Evolutionary conservation across 306 rosid genomes (phyloP), one percentile per base, ranked within the genome.

Genomic region (Vachellia pachyceras): DNA sequence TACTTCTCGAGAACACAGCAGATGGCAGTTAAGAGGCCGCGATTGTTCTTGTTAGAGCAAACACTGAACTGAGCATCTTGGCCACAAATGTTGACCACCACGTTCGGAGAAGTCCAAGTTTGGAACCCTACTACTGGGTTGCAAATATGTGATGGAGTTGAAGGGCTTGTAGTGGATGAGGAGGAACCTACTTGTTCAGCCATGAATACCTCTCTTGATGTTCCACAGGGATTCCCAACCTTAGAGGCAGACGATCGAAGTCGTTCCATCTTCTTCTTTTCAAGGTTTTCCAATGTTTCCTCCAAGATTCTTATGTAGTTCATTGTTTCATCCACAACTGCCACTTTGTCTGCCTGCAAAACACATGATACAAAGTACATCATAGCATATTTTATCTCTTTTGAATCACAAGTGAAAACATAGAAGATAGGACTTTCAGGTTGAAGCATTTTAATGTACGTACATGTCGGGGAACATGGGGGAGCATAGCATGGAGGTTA

Each of bases 1-100:
- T 91, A 52, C 74, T 89, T 89, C 13, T 91, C 85, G 40, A 91
- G n/a, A 45, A 87, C 70, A 60, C 45, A 82, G 84, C 88, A 89
- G 45, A 89, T 85, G 39, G 81, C 11, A 40, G 83, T 1, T 37
- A 87, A 70, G 29, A 89, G 69, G 3, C 91, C 85, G 0, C 8
- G 55, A 15, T 42, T 42, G 52, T 80, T 90, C 87, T 85, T 89
- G 17, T 64, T 45, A 4, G 85, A 49, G 74, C 90, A 87, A 3
- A 89, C 73, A 42, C 75, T 69, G 46, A 91, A 82, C 1, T 89
- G 87, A 10, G 95, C 95, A 5, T 84, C 80, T 2, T 75, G 29
- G 12, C 63, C 63, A 55, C 12, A n/a, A 20, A 55, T 20, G 63
- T 18, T 55, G 63, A 55, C 63, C 2, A 22, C 63, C 63, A 55